phyloP scores from a whole-genome alignment of 805 yeast genomes.

The Starmerella cellae region DNA sequence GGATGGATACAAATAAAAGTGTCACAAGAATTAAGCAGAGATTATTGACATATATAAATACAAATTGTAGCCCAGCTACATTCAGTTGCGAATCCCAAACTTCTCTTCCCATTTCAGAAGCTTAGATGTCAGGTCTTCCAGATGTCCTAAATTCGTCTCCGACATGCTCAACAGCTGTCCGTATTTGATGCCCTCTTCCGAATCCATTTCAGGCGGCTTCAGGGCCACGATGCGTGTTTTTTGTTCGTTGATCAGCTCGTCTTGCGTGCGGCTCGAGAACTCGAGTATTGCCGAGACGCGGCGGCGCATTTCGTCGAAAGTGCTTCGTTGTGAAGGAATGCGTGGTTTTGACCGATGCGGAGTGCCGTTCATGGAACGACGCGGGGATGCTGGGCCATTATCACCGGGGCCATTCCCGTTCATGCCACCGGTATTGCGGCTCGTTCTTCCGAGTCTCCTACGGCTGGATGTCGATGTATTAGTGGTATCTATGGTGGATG shows the following conservation, averaged over 20 bases:
- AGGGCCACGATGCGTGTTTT: conserved; percentile 41
- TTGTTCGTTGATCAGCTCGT: conserved; percentile 67
- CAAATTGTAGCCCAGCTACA: too few relatives aligned
- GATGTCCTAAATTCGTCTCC: conserved; percentile 43
- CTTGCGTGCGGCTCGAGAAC: conserved; percentile 75
- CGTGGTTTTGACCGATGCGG: conserved; percentile 39
- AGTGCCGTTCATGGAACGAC: conserved; percentile 3
- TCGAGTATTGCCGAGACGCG: conserved; percentile 83
- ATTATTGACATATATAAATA: too few relatives aligned
- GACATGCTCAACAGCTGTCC: conserved; percentile 32
- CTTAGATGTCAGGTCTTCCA: conserved; percentile 63
- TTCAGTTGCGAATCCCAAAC: conserved; percentile 24
- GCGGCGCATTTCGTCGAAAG: conserved; percentile 71
- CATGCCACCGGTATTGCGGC: neutral
- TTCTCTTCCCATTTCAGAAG: conserved; percentile 69
- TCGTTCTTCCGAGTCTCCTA: neutral
- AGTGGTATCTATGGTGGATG: too few relatives aligned
- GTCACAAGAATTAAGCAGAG: too few relatives aligned
- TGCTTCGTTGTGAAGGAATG: conserved; percentile 59
- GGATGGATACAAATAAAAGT: too few relatives aligned
- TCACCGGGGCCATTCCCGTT: neutral
- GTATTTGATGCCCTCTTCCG: conserved; percentile 17
- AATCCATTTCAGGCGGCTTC: conserved; percentile 7
- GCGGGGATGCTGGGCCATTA: neutral
- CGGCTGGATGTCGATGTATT: neutral